These are phyloP conservation scores for Lindgomyces ingoldianus DNA, from an alignment of 495 filamentous ascomycete species.

Conservation along the genomic window DNA sequence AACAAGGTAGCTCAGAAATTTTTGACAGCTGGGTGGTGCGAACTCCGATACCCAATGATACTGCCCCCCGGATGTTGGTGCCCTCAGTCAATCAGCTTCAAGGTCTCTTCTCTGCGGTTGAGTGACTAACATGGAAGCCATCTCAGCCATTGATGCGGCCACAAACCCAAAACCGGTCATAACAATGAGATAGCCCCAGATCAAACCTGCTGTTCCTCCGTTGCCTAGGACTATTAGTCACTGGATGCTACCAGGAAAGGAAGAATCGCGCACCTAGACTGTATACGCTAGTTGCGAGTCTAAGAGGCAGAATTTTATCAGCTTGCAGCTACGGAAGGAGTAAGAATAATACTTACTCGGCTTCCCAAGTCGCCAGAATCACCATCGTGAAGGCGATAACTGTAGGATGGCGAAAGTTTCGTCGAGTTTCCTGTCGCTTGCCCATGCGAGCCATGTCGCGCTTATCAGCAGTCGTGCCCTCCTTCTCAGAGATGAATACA, in stretches of 20 bases:
- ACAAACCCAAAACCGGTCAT: slow-evolving; percentile 2
- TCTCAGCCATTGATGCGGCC: slow-evolving; percentile 20
- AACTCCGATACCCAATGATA: slow-evolving; percentile 52
- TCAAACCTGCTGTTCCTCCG: slow-evolving; percentile 24
- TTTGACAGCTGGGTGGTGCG: slow-evolving; percentile 43
- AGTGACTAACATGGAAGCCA: slow-evolving; percentile 22
- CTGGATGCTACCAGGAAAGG: too few relatives aligned
- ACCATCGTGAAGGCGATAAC: slow-evolving; percentile 10
- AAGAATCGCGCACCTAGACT: too few relatives aligned
- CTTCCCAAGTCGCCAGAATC: slow-evolving; percentile 10
- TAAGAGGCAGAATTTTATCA: neutral
- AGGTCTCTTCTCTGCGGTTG: neutral
- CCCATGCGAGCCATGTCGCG: slow-evolving; percentile 33
- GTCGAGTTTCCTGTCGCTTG: slow-evolving; percentile 26
- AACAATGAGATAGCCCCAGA: slow-evolving; percentile 15
- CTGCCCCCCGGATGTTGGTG: slow-evolving; percentile 38
- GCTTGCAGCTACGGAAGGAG: neutral
- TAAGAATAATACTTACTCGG: neutral
- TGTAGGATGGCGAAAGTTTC: slow-evolving; percentile 19
- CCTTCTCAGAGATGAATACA: neutral
- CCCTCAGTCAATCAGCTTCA: neutral
- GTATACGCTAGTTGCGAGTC: neutral
- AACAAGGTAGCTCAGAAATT: slow-evolving; percentile 46
- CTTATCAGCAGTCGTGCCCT: slow-evolving; percentile 16
- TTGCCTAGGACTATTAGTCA: slow-evolving; percentile 20